Evolutionary conservation across 2,329 filamentous ascomycete species (phyloP).

Genomic region (Beauveria medogensis): DNA sequence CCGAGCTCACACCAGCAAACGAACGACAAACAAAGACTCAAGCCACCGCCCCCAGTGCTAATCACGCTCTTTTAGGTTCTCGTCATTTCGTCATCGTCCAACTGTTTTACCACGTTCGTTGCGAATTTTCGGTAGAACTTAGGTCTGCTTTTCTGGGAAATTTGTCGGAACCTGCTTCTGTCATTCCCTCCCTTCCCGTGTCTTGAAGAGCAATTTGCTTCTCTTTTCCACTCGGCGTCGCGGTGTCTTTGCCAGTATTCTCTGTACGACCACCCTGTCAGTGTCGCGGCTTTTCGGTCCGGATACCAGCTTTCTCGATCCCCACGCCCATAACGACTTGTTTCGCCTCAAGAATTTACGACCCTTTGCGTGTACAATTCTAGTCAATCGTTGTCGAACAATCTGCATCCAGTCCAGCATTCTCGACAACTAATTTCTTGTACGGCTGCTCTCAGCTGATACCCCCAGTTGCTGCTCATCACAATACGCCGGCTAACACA

Average conservation of each 20-base stretch:
- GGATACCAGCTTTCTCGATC: conserved; percentile 7
- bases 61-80: conserved; percentile 28
- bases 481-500: not conserved
- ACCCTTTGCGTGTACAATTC: conserved; percentile 8
- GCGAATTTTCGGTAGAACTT: conserved; percentile 31
- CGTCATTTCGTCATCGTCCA: conserved; percentile 33
- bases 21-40: conserved; percentile 3
- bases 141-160: conserved; percentile 21
- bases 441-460: not conserved
- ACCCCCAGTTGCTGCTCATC: not conserved
- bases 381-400: not conserved
- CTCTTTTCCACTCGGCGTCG: conserved; percentile 10
- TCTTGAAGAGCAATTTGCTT: conserved; percentile 11
- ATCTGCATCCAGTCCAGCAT: conserved; percentile 6
- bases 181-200: conserved; percentile 16
- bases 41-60: conserved; percentile 2
- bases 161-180: conserved; percentile 19
- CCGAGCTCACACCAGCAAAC: conserved; percentile 6
- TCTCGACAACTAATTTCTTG: conserved; percentile 4
- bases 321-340: conserved; percentile 8
- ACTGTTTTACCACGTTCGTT: conserved; percentile 32
- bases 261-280: conserved; percentile 11
- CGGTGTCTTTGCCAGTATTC: conserved; percentile 10
- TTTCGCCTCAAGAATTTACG: conserved; percentile 9
- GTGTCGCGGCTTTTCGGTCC: conserved; percentile 9